Conservation (phyloP, 2,329 filamentous ascomycete genomes). For the Pseudogymnoascus sp. region DNA sequence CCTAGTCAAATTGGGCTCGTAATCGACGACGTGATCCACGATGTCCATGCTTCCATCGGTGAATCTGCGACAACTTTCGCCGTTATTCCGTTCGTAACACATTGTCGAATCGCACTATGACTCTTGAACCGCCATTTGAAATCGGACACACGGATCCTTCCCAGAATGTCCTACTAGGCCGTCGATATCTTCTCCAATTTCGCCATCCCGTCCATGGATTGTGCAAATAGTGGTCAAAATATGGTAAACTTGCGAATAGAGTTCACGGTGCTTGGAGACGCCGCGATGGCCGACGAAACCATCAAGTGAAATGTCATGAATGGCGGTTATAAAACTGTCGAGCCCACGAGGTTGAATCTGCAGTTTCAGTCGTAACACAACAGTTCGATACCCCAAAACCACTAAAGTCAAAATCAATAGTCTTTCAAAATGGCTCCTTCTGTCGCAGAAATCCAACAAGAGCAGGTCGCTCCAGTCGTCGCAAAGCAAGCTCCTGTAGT, state of each 20-base stretch:
- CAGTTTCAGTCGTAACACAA: slow-evolving; percentile 3
- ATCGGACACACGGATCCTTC: background rate
- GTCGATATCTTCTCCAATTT: background rate
- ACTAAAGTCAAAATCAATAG: background rate
- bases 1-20: background rate
- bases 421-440: slow-evolving; percentile 7
- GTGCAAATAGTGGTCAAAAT: background rate
- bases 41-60: background rate
- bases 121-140: background rate
- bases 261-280: background rate
- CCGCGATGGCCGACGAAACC: slow-evolving; percentile 2
- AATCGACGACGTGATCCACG: slow-evolving; percentile 8
- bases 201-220: background rate
- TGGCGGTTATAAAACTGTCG: background rate
- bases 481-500: background rate
- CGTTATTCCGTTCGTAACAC: background rate
- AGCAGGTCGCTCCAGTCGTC: background rate
- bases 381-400: background rate
- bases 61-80: background rate
- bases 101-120: background rate
- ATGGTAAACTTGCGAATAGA: background rate
- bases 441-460: slow-evolving; percentile 7
- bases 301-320: background rate
- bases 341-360: background rate
- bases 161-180: background rate